These are phyloP conservation scores for Puccinia sorghi DNA, from an alignment of 1,284 basidiomycete genomes.

Conservation along the genomic window DNA sequence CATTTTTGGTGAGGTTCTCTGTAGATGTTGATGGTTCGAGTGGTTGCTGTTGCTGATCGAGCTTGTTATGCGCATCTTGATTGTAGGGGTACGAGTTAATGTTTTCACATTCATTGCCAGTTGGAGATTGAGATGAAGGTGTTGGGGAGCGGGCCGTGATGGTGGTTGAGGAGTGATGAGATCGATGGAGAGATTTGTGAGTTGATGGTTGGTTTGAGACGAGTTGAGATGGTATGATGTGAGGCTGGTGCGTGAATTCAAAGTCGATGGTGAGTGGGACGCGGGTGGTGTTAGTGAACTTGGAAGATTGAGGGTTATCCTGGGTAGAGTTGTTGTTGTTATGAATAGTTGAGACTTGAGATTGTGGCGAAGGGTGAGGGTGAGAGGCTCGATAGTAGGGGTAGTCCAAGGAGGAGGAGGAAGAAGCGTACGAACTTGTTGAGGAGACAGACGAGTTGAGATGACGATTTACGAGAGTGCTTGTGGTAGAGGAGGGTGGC, in stretches of 20 bases:
- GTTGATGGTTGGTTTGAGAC: neutral
- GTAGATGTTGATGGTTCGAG: too few relatives aligned
- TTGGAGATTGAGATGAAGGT: neutral
- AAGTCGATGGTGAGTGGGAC: conserved; percentile 16
- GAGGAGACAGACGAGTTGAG: too few relatives aligned
- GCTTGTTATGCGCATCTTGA: neutral
- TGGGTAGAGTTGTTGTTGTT: neutral
- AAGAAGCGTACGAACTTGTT: too few relatives aligned
- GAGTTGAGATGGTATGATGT: neutral
- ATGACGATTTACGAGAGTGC: too few relatives aligned
- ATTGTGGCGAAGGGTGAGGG: neutral
- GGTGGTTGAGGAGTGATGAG: neutral
- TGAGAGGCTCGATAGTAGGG: neutral
- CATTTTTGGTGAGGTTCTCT: neutral
- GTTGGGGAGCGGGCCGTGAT: neutral
- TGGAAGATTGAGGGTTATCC: neutral
- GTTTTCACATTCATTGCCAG: neutral
- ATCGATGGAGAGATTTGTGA: neutral
- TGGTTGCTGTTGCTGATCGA: neutral
- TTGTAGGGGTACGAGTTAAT: neutral
- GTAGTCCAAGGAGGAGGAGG: neutral
- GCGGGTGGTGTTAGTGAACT: neutral
- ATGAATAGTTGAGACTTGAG: neutral
- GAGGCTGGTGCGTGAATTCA: conserved; percentile 13
- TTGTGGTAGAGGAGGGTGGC: neutral